phyloP scores from a whole-genome alignment of 2,329 filamentous ascomycete species.

The Penicillium hordei region DNA sequence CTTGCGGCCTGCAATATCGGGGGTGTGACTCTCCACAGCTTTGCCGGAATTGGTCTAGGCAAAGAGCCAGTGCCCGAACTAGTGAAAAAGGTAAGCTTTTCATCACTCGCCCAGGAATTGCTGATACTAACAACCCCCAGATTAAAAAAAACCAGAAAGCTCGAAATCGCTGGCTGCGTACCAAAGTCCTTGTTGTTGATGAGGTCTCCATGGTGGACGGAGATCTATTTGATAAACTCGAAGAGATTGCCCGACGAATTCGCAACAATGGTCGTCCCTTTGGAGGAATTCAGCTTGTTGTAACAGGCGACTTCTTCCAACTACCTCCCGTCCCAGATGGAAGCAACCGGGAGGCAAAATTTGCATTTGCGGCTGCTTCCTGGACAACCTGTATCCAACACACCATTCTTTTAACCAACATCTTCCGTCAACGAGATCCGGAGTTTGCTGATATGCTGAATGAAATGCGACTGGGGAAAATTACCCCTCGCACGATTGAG shows the following conservation, averaged over 20 bases:
- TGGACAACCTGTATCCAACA: slow-evolving; percentile 94
- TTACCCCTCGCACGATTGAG: slow-evolving; percentile 72
- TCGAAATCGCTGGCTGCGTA: slow-evolving; percentile 82
- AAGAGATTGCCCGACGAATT: slow-evolving; percentile 78
- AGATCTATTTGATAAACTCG: slow-evolving; percentile 93
- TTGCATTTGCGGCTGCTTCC: slow-evolving; percentile 87
- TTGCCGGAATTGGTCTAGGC: slow-evolving; percentile 89
- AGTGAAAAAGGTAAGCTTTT: slow-evolving; percentile 65
- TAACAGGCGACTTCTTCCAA: slow-evolving; percentile 98
- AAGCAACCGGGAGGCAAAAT: slow-evolving; percentile 69
- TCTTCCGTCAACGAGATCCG: slow-evolving; percentile 91
- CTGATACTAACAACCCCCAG: slow-evolving; percentile 30
- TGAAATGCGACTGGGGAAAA: slow-evolving; percentile 88
- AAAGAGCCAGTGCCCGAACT: slow-evolving; percentile 80
- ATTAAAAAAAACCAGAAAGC: slow-evolving; percentile 86
- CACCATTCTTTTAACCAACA: slow-evolving; percentile 90
- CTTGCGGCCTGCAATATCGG: slow-evolving; percentile 96
- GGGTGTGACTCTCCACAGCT: slow-evolving; percentile 93
- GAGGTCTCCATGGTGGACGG: slow-evolving; percentile 99
- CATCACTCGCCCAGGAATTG: not conserved
- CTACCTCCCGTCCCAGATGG: slow-evolving; percentile 85
- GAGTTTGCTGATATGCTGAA: slow-evolving; percentile 95
- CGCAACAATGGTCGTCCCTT: slow-evolving; percentile 90
- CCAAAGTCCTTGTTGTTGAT: slow-evolving; percentile 85
- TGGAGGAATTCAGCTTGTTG: slow-evolving; percentile 91